A percentile compares a stretch with the other conserved stretches of the same genome.
Conservation (phyloP, 495 filamentous ascomycete genomes). For the Aspergillus hancockii region DNA sequence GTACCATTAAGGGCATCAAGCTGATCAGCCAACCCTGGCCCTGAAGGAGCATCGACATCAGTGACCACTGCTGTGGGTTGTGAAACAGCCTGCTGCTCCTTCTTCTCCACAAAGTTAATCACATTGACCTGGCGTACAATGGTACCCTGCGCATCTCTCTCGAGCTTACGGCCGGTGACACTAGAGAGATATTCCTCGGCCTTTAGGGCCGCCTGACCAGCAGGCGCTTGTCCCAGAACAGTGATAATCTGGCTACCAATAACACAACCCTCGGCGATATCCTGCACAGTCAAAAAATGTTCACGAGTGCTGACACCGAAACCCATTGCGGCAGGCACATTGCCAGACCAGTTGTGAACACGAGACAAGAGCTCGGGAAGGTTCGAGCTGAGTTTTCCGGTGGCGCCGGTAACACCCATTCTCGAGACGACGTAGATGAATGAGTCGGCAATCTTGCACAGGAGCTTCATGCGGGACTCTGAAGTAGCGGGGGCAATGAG, state of each 20-base stretch:
- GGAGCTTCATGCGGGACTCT: constrained; percentile 86
- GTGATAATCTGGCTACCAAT: constrained; percentile 94
- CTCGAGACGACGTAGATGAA: constrained; percentile 99
- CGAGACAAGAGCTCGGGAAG: constrained; percentile 77
- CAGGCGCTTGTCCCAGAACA: constrained; percentile 67
- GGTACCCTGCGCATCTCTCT: constrained; percentile 39
- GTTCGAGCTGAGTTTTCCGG: constrained; percentile 74
- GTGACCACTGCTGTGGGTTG: constrained; percentile 59
- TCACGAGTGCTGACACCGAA: constrained; percentile 96
- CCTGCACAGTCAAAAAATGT: constrained; percentile 83
- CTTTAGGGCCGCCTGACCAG: constrained; percentile 68
- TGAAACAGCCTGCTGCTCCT: constrained; percentile 27
- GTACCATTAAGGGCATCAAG: constrained; percentile 67
- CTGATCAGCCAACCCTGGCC: constrained; percentile 68
- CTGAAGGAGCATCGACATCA: constrained; percentile 56
- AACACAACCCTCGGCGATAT: constrained; percentile 91
- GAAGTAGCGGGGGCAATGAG: constrained; percentile 93
- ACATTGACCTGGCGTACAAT: constrained; percentile 41
- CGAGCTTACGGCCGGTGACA: constrained; percentile 64
- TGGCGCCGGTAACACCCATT: constrained; percentile 95
- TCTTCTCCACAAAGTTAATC: constrained; percentile 63
- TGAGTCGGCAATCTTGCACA: constrained; percentile 96
- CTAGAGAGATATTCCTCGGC: constrained; percentile 85
- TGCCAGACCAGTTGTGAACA: constrained; percentile 91
- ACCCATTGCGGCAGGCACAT: constrained; percentile 85